Base-by-base conservation (phyloP, 208 protist species). In the Wallacemonas sp. region DNA sequence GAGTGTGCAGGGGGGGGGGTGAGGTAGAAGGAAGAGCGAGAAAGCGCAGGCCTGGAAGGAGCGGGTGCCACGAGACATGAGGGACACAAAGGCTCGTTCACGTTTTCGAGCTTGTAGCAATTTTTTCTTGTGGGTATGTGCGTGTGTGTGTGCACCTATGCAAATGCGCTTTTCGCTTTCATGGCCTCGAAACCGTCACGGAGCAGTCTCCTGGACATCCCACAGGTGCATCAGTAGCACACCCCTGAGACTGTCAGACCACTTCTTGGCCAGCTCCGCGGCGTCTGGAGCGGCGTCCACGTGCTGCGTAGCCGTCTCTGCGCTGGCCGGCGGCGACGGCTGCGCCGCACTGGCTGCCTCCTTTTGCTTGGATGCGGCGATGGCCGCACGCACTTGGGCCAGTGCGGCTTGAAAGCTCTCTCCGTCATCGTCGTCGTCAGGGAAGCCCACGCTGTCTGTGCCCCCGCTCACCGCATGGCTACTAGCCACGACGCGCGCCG, bases 381-480 rank as follows among this genome's bases (percentile, higher is more conserved):
- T 78, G 22, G 62, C 61, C 10, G 55, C 48, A 10, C 71, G 34
- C 32, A 78, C 26, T 12, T 63, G 33, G 4, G 73, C 66, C 10
- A 78, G 68, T 9, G 63, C 59, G 29, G 50, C 50, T 32, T 57
- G 50, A 32, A 57, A 57, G 32, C 50, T 57, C 4, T 32, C 50
- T 8, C n/a, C 17, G 17, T 26, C 50, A 17, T 70, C 67, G 37
- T 65, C 67, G 10, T 58, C 67, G 15, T 64, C 67, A 24, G 66
- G 54, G 41, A 78, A 78, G 39, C 66, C 66, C 4, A 69, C 53
- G 39, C 66, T 73, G 63, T 78, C 66, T 3, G 72, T 78, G n/a
- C 72, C 66, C 38, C 66, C 65, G 24, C 54, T 55, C 32, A 45
- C 45, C 32, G 55, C 38, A 2, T 4, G 13, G 9, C 27, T 26